These are phyloP conservation scores for thale cress (Arabidopsis thaliana) DNA, from an alignment of 345 rosid species.

Conservation along the genomic window DNA sequence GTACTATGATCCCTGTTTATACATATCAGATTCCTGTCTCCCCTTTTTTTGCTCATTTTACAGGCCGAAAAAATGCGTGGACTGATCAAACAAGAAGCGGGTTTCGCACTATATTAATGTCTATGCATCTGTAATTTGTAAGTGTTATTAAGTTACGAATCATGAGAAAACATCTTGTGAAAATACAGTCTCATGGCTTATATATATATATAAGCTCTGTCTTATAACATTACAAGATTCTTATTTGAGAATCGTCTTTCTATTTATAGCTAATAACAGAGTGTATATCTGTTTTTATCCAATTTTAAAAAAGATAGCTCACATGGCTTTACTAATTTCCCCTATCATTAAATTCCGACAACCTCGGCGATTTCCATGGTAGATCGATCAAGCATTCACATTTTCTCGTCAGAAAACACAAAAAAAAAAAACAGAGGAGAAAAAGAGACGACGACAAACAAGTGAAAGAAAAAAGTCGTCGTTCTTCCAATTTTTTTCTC, in stretches of 20 bases:
- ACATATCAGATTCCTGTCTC: conserved; percentile 20
- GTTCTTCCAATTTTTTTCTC: conserved; percentile 3
- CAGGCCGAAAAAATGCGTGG: conserved; percentile 39
- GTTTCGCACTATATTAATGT: background rate
- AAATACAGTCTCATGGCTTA: conserved; percentile 32
- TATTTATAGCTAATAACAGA: conserved; percentile 37
- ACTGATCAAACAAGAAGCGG: conserved; percentile 36
- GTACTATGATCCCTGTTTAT: conserved; percentile 9
- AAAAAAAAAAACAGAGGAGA: conserved; percentile 27
- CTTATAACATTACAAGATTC: conserved; percentile 31
- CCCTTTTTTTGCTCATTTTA: conserved; percentile 21
- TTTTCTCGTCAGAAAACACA: conserved; percentile 4
- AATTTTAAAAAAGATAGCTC: conserved; percentile 22
- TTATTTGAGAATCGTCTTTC: conserved; percentile 32
- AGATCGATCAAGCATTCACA: conserved; percentile 37
- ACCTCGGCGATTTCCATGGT: conserved; percentile 39
- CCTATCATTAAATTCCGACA: conserved; percentile 24
- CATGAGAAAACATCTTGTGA: conserved; percentile 30
- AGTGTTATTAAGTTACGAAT: conserved; percentile 25
- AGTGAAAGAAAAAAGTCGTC: conserved; percentile 33
- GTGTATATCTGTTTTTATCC: conserved; percentile 36
- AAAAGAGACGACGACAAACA: conserved; percentile 38
- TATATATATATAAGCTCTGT: conserved; percentile 22
- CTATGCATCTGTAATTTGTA: conserved; percentile 16
- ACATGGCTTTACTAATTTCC: conserved; percentile 21